Base-by-base conservation (phyloP, 106 monocot genomes). In the Apostasia ramifera region DNA sequence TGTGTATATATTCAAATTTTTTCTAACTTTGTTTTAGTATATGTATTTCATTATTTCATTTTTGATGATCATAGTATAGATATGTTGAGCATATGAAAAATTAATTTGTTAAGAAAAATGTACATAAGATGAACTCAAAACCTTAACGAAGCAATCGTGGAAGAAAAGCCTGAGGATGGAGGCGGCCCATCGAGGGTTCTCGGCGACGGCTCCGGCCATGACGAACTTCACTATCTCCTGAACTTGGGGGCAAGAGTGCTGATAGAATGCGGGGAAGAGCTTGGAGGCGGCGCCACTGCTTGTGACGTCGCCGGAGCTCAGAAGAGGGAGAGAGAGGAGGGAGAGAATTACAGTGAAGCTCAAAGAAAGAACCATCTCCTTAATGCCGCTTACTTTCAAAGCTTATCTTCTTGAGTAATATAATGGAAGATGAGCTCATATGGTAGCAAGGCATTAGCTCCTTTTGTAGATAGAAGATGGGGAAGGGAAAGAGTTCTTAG, bases 141-240 rank as follows among this genome's bases (percentile, higher is more conserved):
- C 87, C 88, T 84, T 84, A 12, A 88, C 91, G 13, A 92, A 92
- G 73, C 91, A 92, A 61, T 92, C 91, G 47, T 92, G 91, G 56
- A 88, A 92, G 70, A 85, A 85, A 0, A 92, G 82, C 38, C 91
- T 69, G n/a, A 92, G 73, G 55, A 92, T 62, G 1, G 88, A 88
- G 13, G 91, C 91, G 26, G 91, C 87, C 84, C 88, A 86, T 42
- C 90, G 63, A 0, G 86, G 68, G n/a, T 90, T 83, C 63, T 68
- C 37, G 0, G 80, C 77, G 3, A 84, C 71, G 1, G 86, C 90
- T 62, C 84, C 74, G 1, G 66, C 86, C 12, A 90, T 81, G 48
- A 83, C 68, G 3, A 70, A 71, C 63, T 67, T 67, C 53, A 90
- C 83, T 13, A 83, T 90, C 15, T 80, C 67, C 8, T 73, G 64